Conservation (phyloP, 495 filamentous ascomycete species). For the Tuber magnatum region DNA sequence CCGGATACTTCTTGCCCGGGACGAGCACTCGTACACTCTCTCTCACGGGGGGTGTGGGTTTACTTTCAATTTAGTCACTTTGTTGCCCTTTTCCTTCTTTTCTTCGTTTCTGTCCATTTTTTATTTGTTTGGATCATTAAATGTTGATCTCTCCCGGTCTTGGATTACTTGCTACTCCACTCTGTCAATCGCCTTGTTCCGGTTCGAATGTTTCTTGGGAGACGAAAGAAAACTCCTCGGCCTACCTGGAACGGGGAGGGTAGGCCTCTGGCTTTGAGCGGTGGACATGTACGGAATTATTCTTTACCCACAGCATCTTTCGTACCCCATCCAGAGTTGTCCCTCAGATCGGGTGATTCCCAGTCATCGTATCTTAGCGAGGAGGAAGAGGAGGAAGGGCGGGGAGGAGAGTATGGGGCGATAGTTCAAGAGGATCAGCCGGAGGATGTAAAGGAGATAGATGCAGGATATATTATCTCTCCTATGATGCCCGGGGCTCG, state of each 20-base stretch:
- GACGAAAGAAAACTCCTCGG: not conserved
- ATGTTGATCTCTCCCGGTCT: not conserved
- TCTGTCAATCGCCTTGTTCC: not conserved
- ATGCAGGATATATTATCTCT: constrained; percentile 31
- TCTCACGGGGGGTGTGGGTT: not conserved
- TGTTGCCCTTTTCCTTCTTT: not conserved
- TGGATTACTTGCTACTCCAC: not conserved
- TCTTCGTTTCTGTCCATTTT: not conserved
- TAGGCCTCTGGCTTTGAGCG: not conserved
- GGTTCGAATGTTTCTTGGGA: not conserved
- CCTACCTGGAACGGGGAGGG: not conserved
- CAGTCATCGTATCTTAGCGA: not conserved
- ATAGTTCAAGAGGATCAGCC: constrained; percentile 14
- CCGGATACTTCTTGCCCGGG: no score
- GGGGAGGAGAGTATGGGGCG: constrained; percentile 12
- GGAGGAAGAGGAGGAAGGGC: not conserved
- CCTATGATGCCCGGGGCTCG: constrained; percentile 35
- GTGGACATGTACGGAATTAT: not conserved
- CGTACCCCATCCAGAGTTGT: not conserved
- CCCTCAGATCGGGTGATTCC: not conserved
- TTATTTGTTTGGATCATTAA: not conserved
- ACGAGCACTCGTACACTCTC: not conserved
- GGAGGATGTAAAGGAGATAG: constrained; percentile 29
- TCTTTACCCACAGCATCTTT: not conserved
- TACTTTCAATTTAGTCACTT: not conserved